Evolutionary conservation across 2,329 filamentous ascomycete species (phyloP).

Genomic region (Aphanoascus verrucosus): DNA sequence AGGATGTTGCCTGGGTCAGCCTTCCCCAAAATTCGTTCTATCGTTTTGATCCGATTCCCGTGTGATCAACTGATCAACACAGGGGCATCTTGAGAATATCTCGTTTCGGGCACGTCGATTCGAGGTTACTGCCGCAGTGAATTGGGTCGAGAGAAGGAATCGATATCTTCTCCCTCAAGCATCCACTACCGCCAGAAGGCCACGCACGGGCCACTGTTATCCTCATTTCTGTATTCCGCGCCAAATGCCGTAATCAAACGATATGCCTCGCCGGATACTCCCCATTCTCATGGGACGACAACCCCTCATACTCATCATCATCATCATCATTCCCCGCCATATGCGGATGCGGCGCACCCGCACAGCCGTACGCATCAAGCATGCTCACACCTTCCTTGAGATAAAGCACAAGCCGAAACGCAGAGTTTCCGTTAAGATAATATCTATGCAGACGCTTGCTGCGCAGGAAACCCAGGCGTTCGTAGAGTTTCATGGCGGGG

Average conservation of each 20-base stretch:
- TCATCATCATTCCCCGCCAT: neutral
- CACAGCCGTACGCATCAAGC: conserved; percentile 25
- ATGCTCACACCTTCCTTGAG: conserved; percentile 52
- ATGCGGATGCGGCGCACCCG: neutral
- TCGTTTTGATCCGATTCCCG: no score
- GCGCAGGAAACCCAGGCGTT: conserved; percentile 78
- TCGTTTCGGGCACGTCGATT: no score
- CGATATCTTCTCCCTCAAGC: neutral
- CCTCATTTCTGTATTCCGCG: neutral
- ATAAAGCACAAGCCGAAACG: conserved; percentile 76
- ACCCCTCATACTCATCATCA: conserved; percentile 9
- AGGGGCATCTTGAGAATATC: no score
- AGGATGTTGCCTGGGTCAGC: no score
- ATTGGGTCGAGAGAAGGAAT: no score
- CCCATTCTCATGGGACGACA: conserved; percentile 16
- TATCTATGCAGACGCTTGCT: conserved; percentile 92
- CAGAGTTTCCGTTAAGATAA: conserved; percentile 92
- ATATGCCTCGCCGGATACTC: conserved; percentile 12
- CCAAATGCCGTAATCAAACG: neutral
- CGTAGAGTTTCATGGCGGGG: conserved; percentile 83
- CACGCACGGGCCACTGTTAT: neutral
- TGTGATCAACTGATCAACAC: no score
- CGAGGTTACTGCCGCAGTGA: no score
- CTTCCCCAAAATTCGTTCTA: no score
- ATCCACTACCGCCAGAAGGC: neutral